Percentiles rank a stretch among this genome's conserved stretches.
Evolutionary conservation across 1,284 basidiomycete species (phyloP).

Genomic region (Ustilago xerochloae): DNA sequence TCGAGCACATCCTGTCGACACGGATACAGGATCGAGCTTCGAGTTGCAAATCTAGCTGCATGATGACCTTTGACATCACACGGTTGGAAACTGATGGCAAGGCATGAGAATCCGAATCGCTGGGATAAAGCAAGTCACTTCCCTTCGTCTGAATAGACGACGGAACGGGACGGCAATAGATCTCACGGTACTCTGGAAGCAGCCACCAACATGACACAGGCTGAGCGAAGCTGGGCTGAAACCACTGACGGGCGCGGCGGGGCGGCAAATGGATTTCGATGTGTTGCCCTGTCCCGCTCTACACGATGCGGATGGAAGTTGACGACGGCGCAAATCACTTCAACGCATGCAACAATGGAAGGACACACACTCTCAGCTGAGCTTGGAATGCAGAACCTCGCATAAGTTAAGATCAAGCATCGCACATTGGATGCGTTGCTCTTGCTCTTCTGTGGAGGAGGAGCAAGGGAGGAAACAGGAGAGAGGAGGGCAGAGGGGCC

Average conservation of each 20-base stretch:
- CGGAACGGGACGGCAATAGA: neutral
- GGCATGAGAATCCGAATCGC: neutral
- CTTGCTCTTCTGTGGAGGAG: neutral
- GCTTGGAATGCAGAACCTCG: neutral
- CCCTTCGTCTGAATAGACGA: neutral
- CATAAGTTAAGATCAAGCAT: neutral
- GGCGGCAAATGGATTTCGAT: neutral
- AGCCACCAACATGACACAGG: neutral
- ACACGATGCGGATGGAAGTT: neutral
- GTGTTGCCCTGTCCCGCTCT: neutral
- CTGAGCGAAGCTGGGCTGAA: slow-evolving; percentile 8
- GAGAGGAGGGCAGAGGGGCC: no score
- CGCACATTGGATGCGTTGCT: neutral
- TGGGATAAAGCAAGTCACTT: neutral
- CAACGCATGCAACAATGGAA: neutral
- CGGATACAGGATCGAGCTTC: neutral
- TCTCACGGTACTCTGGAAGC: neutral
- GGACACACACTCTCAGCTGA: neutral
- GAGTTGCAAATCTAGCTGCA: neutral
- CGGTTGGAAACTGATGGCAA: neutral
- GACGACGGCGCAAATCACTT: no score
- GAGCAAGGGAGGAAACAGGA: neutral
- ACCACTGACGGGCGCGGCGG: neutral
- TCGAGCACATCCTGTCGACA: neutral
- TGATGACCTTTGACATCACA: slow-evolving; percentile 19